Evolutionary conservation across 139 green algal species (phyloP), one percentile per base, ranked within the genome.

Genomic region (Nannochloris sp.): DNA sequence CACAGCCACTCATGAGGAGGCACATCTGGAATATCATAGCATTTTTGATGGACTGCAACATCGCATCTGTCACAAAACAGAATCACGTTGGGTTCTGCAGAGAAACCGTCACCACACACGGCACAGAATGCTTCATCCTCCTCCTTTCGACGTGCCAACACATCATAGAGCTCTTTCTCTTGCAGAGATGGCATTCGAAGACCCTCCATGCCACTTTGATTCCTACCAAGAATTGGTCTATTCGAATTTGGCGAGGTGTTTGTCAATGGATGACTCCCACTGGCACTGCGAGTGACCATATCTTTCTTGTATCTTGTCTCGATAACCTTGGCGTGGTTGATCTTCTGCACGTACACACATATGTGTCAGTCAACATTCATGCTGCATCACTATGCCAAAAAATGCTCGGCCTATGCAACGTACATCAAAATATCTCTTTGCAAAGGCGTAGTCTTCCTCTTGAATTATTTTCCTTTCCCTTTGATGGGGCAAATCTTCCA

Each of bases 11-110:
- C 87, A 68, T 74, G 77, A 25, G 72, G 63, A 6, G 85, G 84
- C 25, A 91, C 79, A 58, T 73, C 66, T 14, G 33, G n/a, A 6
- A 95, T 64, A 28, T 77, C 78, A 72, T 94, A 94, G 79, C 88
- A 95, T 13, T 57, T 43, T 78, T 96, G 90, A 78, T 96, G 90
- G 65, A 96, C 90, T 0, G 83, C 80, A 31, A 96, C 58, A 61
- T 95, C 88, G 68, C 90, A 96, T 49, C 86, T 85, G 72, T 96
- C 89, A 68, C 90, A 96, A 61, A 92, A 94, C 29, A 96, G 68
- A 37, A 96, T 96, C 48, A 85, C 49, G 62, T 95, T 96, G 59
- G 82, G 80, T 8, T 79, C 59, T 48, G n/a, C 77, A 25, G 71
- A 88, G 20, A 75, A 31, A 33, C 88, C 89, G 23, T 88, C 81